Evolutionary conservation across 208 protist genomes (phyloP).

Genomic region (Vickermania spadyakhi): DNA sequence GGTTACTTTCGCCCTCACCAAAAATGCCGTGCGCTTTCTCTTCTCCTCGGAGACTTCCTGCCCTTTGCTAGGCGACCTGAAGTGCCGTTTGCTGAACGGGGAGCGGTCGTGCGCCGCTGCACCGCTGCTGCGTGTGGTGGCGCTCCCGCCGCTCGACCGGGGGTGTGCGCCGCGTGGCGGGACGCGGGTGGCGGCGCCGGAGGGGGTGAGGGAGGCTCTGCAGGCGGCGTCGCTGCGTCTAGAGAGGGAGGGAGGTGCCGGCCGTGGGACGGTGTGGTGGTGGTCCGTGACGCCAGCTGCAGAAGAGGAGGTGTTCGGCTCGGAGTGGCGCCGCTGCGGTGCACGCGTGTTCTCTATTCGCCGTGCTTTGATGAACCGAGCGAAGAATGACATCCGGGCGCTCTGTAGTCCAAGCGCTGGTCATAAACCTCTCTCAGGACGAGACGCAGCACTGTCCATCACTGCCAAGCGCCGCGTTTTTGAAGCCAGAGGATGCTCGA

Average conservation of each 20-base stretch:
- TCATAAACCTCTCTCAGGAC: too few relatives aligned
- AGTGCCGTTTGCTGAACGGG: neutral
- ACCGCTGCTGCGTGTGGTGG: neutral
- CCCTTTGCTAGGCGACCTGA: neutral
- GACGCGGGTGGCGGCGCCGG: too few relatives aligned
- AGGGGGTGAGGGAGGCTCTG: too few relatives aligned
- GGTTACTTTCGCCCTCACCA: neutral
- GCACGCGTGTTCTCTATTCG: constrained; percentile 7
- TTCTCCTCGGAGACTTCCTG: neutral
- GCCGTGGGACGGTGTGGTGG: constrained; percentile 7
- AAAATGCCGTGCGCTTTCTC: neutral
- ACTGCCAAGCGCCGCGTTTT: too few relatives aligned
- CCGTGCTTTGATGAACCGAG: constrained; percentile 14
- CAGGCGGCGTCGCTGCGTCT: too few relatives aligned
- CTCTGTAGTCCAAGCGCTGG: too few relatives aligned
- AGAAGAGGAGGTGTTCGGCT: neutral
- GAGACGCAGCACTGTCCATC: too few relatives aligned
- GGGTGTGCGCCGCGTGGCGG: too few relatives aligned
- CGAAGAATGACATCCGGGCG: constrained; percentile 20
- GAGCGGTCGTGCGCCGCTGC: too few relatives aligned
- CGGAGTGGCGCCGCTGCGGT: neutral
- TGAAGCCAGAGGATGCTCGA: too few relatives aligned
- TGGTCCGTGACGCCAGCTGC: constrained; percentile 4
- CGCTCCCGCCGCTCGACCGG: neutral
- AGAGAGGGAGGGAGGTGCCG: too few relatives aligned